Evolutionary conservation across 2,329 filamentous ascomycete species (phyloP).

Genomic region (Ophioceras dolichostomum): DNA sequence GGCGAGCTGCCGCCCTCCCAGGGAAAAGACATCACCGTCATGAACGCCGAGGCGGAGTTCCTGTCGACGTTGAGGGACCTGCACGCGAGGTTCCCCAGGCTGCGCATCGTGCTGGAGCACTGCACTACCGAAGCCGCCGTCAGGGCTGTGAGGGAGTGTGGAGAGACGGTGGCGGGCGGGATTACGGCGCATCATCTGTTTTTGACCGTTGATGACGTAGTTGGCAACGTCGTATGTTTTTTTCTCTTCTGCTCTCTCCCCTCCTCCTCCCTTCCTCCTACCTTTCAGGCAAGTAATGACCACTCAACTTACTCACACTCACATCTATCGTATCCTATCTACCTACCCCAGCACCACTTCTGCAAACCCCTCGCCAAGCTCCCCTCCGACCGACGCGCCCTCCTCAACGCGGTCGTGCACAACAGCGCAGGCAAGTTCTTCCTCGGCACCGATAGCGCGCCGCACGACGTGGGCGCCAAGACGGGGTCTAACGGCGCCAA

Average conservation of each 20-base stretch:
- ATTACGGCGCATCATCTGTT: conserved; percentile 83
- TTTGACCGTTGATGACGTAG: conserved; percentile 25
- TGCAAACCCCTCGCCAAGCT: conserved; percentile 69
- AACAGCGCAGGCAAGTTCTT: conserved; percentile 56
- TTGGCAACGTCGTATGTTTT: neutral
- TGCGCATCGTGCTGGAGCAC: conserved; percentile 61
- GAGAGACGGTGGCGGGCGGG: conserved; percentile 62
- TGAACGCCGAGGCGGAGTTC: conserved; percentile 66
- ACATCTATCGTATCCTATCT: too few relatives aligned
- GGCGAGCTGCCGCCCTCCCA: conserved; percentile 55
- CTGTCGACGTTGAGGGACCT: conserved; percentile 66
- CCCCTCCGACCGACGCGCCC: conserved; percentile 57
- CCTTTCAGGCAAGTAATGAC: too few relatives aligned
- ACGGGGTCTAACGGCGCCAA: conserved; percentile 32
- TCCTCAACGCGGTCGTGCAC: conserved; percentile 52
- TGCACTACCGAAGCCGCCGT: conserved; percentile 77
- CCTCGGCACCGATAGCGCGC: conserved; percentile 61
- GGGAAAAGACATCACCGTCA: conserved; percentile 30
- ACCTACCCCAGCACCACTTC: conserved; percentile 47
- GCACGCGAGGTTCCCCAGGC: conserved; percentile 60
- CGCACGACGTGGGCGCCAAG: conserved; percentile 48
- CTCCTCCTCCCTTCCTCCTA: conserved; percentile 15
- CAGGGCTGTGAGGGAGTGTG: conserved; percentile 64
- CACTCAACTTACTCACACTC: too few relatives aligned
- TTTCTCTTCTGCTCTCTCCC: neutral